Base-by-base conservation (phyloP, 129 eudicot genomes). In the Ambrosia artemisiifolia region DNA sequence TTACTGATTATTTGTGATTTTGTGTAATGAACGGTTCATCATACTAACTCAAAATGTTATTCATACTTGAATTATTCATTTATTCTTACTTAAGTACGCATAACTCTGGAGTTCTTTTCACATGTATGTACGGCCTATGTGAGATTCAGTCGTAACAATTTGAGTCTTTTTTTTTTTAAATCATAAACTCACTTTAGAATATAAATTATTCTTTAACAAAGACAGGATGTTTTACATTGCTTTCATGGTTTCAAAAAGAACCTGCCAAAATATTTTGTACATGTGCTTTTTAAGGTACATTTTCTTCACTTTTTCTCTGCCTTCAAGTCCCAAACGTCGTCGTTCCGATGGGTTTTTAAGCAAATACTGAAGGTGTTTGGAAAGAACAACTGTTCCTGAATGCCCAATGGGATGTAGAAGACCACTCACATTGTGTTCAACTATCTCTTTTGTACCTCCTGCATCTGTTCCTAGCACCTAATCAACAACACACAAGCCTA, bases 401-500 rank as follows among this genome's bases (percentile, higher is more conserved):
- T 80, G 91, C 16, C 99, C 99, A 63, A 80, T 47, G 11, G 97
- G 91, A 55, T 95, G 97, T 19, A 90, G 83, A 35, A 95, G 87
- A 49, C 99, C 97, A 6, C 83, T 95, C 44, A 81, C 83, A 40
- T 95, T 95, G 65, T 90, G 88, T 65, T 84, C 94, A 8, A 90
- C 96, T 7, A 95, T 88, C 82, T 90, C 99, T 69, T 76, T 90
- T 28, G 96, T 95, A 74, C 99, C 99, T 53, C 99, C 97, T 34
- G 94, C 85, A 82, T 90, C 90, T 43, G 99, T 95, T 78, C 99
- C 99, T 11, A 94, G 89, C 51, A 94, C 96, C 99, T 90, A 51
- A 32, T 83, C 77, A 71, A 51, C 35, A 61, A 16, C 38, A 71
- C 33, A 32, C 57, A 60, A 72, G 42, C n/a, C 44, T 20, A 57